These are phyloP conservation scores for Apiotrichum sp. DNA, from an alignment of 1,284 basidiomycete genomes.

Conservation along the genomic window DNA sequence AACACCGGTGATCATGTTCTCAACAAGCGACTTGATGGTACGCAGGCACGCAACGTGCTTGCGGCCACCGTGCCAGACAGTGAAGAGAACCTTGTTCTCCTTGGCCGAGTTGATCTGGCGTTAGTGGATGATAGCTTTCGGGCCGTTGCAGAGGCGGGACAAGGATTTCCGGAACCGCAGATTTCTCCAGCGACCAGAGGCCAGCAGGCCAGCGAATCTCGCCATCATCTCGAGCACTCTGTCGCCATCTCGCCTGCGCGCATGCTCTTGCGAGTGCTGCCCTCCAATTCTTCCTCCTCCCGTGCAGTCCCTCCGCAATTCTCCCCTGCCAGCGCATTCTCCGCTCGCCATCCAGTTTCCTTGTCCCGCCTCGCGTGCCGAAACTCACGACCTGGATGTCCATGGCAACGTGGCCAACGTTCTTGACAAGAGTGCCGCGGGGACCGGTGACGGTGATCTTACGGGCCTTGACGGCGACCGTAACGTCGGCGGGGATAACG, in stretches of 20 bases:
- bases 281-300: too few species aligned
- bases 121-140: too few species aligned
- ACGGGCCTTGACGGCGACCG: conserved; percentile 78
- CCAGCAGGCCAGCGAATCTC: too few species aligned
- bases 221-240: too few species aligned
- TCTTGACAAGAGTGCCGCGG: conserved; percentile 82
- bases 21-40: conserved; percentile 89
- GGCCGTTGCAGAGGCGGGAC: too few species aligned
- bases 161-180: too few species aligned
- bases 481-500: conserved; percentile 77
- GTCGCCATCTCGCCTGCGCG: too few species aligned
- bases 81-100: conserved; percentile 71
- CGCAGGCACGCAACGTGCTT: conserved; percentile 98
- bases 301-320: too few species aligned
- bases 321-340: background rate
- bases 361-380: background rate
- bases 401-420: conserved; percentile 91
- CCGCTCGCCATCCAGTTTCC: background rate
- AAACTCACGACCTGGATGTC: conserved; percentile 75
- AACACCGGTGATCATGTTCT: conserved; percentile 96
- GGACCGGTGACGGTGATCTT: conserved; percentile 84
- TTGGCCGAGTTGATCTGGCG: conserved; percentile 11
- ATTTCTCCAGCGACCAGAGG: too few species aligned
- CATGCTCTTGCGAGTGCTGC: too few species aligned
- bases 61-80: conserved; percentile 95